Base-by-base conservation (phyloP, 257 asterid species). In the Nicotiana otophora region DNA sequence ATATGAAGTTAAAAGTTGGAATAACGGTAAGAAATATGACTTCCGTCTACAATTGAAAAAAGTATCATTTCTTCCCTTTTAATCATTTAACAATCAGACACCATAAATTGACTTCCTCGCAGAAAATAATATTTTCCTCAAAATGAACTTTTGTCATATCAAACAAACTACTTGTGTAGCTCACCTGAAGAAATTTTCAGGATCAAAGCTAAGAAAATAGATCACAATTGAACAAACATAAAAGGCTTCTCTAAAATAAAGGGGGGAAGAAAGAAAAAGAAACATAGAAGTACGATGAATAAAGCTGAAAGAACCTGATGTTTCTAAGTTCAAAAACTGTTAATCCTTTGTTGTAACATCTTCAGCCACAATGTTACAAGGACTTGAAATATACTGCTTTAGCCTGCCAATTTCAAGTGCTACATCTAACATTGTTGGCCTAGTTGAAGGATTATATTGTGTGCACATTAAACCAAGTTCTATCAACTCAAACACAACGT, bases 361-460 rank as follows among this genome's bases (percentile, higher is more conserved):
- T 85, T 87, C 90, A 58, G 51, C 30, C 62, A 74, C 53, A 14
- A 82, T 68, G 65, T 87, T 67, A 11, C 91, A 86, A 63, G 89
- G 67, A 60, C 78, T 83, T 80, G 88, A 81, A 69, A 93, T 86
- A 85, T 89, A 91, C 20, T 91, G 90, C 84, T 94, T 93, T 81
- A 93, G 51, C 57, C 90, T 78, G 62, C 88, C 70, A 51, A 92
- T 84, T 82, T 91, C 97, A 79, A 85, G 87, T 66, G 93, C 96
- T 6, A 94, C 92, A 86, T 94, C 97, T 26, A 86, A 77, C 98
- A 94, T 94, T 2, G 89, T 89, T 19, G 98, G 98, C 81, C 98
- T 88, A n/a, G 87, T 85, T 46, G 87, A 62, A 4, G 97, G 94
- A 84, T 87, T 91, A 48, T 89, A 83, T 83, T 92, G 98, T 0